Percentiles rank a stretch among this genome's conserved stretches.
Conservation (phyloP, 495 filamentous ascomycete genomes). For the Pseudotulostoma volvatum region DNA sequence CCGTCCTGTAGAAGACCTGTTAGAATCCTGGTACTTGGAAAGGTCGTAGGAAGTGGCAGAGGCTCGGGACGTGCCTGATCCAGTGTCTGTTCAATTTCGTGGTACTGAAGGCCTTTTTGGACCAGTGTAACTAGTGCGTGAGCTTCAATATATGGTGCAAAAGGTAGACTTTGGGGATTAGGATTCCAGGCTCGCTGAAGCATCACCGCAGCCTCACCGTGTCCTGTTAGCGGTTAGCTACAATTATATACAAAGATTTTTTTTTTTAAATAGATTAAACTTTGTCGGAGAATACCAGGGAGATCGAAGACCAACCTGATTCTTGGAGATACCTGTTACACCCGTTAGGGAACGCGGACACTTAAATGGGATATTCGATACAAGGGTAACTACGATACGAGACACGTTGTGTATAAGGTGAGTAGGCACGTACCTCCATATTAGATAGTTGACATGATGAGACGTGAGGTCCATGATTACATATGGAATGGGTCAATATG, state of each 20-base stretch:
- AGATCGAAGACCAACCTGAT: slow-evolving; percentile 49
- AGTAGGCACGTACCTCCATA: slow-evolving; percentile 72
- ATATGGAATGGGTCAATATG: no score
- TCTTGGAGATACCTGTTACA: slow-evolving; percentile 64
- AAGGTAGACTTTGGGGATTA: slow-evolving; percentile 57
- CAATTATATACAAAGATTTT: no score
- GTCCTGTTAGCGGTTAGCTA: no score
- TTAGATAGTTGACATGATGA: slow-evolving; percentile 93
- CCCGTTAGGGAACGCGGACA: slow-evolving; percentile 1
- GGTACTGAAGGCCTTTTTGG: slow-evolving; percentile 62
- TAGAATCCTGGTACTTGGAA: slow-evolving; percentile 2
- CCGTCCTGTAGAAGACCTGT: slow-evolving; percentile 22
- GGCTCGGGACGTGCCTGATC: slow-evolving; percentile 33
- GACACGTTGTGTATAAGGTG: no score
- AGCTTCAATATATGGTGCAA: slow-evolving; percentile 57
- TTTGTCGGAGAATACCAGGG: not conserved
- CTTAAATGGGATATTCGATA: slow-evolving; percentile 4
- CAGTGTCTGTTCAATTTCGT: slow-evolving; percentile 47
- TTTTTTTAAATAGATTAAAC: not conserved
- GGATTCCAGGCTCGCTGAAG: slow-evolving; percentile 69
- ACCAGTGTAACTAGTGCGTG: slow-evolving; percentile 60
- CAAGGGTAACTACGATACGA: no score
- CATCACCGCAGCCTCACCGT: slow-evolving; percentile 57
- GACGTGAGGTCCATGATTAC: slow-evolving; percentile 55
- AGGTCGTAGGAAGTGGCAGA: slow-evolving; percentile 1